phyloP scores from a whole-genome alignment of 1,139 yeast species.

The Saccharomyces hybrid region DNA sequence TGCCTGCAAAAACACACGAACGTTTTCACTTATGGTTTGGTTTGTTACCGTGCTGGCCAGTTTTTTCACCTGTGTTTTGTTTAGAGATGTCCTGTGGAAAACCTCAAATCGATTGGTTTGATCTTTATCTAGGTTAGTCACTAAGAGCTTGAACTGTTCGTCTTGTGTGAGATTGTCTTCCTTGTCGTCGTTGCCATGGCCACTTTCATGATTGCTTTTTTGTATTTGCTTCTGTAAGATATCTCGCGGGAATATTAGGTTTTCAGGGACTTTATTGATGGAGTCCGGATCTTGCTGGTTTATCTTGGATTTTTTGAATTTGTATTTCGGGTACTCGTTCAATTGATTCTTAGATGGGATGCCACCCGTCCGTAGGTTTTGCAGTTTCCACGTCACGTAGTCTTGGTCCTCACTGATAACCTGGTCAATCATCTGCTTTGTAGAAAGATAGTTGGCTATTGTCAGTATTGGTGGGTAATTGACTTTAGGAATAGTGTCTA shows the following conservation, averaged over 20 bases:
- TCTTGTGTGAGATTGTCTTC: conserved; percentile 33
- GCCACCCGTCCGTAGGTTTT: conserved; percentile 28
- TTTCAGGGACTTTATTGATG: conserved; percentile 23
- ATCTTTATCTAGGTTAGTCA: conserved; percentile 67
- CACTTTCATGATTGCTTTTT: background rate
- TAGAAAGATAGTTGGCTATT: conserved; percentile 24
- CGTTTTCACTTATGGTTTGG: conserved; percentile 76
- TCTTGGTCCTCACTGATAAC: conserved; percentile 31
- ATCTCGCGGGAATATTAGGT: conserved; percentile 23
- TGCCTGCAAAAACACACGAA: conserved; percentile 79
- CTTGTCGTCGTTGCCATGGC: background rate
- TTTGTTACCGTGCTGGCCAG: conserved; percentile 73
- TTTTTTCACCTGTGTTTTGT: conserved; percentile 72
- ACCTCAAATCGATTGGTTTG: conserved; percentile 88
- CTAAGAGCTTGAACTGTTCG: conserved; percentile 56
- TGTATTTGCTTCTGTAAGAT: conserved; percentile 7
- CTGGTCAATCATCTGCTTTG: conserved; percentile 29
- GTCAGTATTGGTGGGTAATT: conserved; percentile 28
- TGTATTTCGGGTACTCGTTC: conserved; percentile 1
- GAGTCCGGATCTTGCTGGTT: background rate
- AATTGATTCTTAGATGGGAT: conserved; percentile 1
- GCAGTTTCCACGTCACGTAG: conserved; percentile 29
- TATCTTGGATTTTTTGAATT: conserved; percentile 2
- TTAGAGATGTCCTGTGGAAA: conserved; percentile 74
- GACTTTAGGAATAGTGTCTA: conserved; percentile 25